phyloP scores from a whole-genome alignment of 2,329 filamentous ascomycete species.

The Botryotinia convoluta region DNA sequence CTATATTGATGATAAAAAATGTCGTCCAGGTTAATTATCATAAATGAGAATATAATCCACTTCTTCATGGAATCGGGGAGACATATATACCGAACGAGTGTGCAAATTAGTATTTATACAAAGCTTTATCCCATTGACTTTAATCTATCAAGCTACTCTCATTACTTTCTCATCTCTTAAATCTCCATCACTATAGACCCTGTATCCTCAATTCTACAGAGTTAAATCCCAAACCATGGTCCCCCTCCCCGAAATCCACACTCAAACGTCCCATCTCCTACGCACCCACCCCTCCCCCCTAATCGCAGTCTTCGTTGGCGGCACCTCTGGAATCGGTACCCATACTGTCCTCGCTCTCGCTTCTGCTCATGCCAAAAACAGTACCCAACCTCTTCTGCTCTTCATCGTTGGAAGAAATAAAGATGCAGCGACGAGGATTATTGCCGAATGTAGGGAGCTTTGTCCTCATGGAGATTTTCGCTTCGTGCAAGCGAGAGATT shows the following conservation, averaged over 20 bases:
- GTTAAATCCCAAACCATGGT: not conserved
- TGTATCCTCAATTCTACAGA: not conserved
- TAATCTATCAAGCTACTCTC: not conserved
- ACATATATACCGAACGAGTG: not conserved
- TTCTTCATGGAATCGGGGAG: not conserved
- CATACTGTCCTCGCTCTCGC: not conserved
- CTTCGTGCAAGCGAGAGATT: not conserved
- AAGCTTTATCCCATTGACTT: not conserved
- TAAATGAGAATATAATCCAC: not conserved
- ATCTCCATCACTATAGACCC: fast-evolving
- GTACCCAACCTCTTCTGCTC: not conserved
- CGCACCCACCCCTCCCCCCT: not conserved
- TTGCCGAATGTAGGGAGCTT: not conserved
- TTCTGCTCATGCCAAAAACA: not conserved
- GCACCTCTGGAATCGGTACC: not conserved
- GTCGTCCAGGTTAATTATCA: not conserved
- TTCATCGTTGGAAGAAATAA: not conserved
- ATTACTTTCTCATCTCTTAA: not conserved
- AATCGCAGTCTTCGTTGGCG: not conserved
- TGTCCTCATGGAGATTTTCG: not conserved
- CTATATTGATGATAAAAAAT: not conserved
- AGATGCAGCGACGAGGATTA: not conserved
- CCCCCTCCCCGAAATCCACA: not conserved
- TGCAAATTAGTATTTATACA: not conserved
- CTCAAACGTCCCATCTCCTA: not conserved